A percentile compares a stretch with the other conserved stretches of the same genome.
Evolutionary conservation across 2,329 filamentous ascomycete genomes (phyloP).

Genomic region (Monosporascus sp.): DNA sequence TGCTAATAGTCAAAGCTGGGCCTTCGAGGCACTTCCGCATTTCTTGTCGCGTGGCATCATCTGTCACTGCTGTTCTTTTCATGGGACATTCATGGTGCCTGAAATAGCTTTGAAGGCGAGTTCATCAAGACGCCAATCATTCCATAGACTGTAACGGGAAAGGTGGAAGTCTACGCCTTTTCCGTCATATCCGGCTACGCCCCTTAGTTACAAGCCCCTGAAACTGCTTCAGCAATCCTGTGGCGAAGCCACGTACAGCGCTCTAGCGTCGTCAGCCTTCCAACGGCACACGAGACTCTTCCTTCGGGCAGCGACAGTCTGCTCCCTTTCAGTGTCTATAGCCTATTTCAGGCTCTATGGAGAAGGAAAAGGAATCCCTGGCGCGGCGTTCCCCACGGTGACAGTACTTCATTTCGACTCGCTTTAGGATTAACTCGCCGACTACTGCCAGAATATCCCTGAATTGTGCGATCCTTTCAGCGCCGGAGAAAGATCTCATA

Average conservation of each 20-base stretch:
- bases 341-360: constrained; percentile 13
- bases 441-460: constrained; percentile 9
- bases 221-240: constrained; percentile 18
- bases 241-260: constrained; percentile 11
- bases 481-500: constrained; percentile 3
- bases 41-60: constrained; percentile 49
- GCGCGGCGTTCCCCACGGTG: constrained; percentile 11
- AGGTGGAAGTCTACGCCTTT: constrained; percentile 34
- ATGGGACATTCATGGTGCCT: constrained; percentile 23
- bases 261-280: constrained; percentile 22
- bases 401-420: constrained; percentile 9
- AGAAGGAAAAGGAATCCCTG: constrained; percentile 9
- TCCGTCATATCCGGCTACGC: constrained; percentile 37
- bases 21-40: constrained; percentile 48
- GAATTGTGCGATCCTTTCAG: constrained; percentile 13
- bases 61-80: constrained; percentile 25
- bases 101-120: constrained; percentile 10
- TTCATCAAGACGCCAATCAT: constrained; percentile 31
- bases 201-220: constrained; percentile 30
- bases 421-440: constrained; percentile 13
- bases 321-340: constrained; percentile 10
- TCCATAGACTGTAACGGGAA: constrained; percentile 29
- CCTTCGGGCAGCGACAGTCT: constrained; percentile 17
- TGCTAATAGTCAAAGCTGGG: constrained; percentile 33
- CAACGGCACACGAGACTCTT: constrained; percentile 23